Evolutionary conservation across 768 basidiomycete species (phyloP).

Genomic region (Amanita pallidorosea): DNA sequence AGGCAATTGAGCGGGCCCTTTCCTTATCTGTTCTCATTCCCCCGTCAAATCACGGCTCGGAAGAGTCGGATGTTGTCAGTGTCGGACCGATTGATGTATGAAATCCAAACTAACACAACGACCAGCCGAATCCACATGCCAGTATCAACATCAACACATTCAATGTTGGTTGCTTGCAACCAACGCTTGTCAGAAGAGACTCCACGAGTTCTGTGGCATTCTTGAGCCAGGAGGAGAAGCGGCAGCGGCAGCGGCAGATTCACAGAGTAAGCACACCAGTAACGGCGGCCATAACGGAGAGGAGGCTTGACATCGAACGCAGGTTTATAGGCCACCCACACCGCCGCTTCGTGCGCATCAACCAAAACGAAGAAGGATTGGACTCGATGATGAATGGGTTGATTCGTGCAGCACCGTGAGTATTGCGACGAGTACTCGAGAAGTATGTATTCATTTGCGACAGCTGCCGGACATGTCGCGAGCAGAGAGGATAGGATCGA

Average conservation of each 20-base stretch:
- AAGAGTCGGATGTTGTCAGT: not conserved
- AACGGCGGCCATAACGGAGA: not conserved
- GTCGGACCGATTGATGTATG: not conserved
- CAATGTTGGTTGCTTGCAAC: not conserved
- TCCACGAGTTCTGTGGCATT: not conserved
- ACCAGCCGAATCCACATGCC: not conserved
- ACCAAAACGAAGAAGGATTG: not conserved
- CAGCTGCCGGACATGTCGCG: not conserved
- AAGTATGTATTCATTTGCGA: not conserved
- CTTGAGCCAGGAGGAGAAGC: conserved; percentile 1
- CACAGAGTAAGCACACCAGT: not conserved
- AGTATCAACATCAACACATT: not conserved
- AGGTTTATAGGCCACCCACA: conserved; percentile 4
- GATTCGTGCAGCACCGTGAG: conserved; percentile 1
- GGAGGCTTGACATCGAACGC: not conserved
- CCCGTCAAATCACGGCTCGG: not conserved
- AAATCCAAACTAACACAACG: not conserved
- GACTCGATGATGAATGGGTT: not conserved
- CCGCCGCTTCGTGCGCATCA: conserved; percentile 1
- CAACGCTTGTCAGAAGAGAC: not conserved
- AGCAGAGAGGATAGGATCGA: not conserved
- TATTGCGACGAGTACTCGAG: not conserved
- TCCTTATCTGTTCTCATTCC: conserved; percentile 1
- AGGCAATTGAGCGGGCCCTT: conserved; percentile 15
- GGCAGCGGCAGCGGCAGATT: not conserved